Conservation (phyloP, 129 eudicot species). For the Flaveria robusta region DNA sequence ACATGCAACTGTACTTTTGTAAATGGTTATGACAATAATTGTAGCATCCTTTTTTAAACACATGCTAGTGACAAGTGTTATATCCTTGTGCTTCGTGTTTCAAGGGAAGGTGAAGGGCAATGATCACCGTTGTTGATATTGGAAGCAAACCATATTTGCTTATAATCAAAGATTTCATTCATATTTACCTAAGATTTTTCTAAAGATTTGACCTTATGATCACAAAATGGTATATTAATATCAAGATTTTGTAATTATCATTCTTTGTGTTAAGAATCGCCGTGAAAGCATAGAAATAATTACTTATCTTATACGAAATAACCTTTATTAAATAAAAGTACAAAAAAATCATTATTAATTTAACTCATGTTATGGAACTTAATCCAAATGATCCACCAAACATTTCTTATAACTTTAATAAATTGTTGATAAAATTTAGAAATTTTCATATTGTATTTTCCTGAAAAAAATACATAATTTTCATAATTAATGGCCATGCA, state of each 20-base stretch:
- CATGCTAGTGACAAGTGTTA: conserved; percentile 25
- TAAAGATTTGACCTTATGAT: background rate
- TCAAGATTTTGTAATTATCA: background rate
- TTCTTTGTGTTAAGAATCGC: background rate
- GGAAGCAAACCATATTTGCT: conserved; percentile 33
- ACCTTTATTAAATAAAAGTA: too few relatives aligned
- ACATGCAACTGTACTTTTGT: too few relatives aligned
- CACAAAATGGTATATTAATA: background rate
- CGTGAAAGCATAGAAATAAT: background rate
- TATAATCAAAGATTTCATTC: conserved; percentile 36
- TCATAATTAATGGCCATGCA: background rate
- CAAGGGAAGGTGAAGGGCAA: conserved; percentile 26
- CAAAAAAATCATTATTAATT: background rate
- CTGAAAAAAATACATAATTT: background rate
- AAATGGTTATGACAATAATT: background rate
- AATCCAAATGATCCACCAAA: background rate
- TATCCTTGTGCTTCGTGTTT: conserved; percentile 23
- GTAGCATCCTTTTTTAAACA: conserved; percentile 1
- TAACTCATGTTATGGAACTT: background rate
- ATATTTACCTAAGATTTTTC: background rate
- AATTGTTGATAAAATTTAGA: background rate
- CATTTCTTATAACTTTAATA: background rate
- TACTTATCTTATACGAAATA: too few relatives aligned
- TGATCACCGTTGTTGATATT: conserved; percentile 25
- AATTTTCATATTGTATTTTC: background rate